Percentiles rank a stretch among this genome's conserved stretches.
These are phyloP conservation scores for Penicillium sp. DNA, from an alignment of 2,329 filamentous ascomycete species.

Conservation along the genomic window DNA sequence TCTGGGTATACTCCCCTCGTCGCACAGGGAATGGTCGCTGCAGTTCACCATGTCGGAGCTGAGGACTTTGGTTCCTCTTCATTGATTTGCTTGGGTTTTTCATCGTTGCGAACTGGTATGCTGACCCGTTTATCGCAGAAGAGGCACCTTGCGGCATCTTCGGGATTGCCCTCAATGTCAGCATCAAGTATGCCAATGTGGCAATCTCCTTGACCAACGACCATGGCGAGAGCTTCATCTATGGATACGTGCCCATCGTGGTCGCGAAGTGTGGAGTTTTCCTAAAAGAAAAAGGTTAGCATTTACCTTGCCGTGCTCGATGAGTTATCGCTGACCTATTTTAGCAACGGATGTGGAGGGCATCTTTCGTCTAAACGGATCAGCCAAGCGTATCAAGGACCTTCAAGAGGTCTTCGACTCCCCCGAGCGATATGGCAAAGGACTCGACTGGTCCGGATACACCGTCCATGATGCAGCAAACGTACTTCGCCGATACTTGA, in stretches of 20 bases:
- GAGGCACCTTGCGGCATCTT: slow-evolving; percentile 72
- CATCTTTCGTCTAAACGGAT: slow-evolving; percentile 93
- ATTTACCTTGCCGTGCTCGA: slow-evolving; percentile 26
- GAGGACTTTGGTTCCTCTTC: background rate
- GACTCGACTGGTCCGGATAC: slow-evolving; percentile 93
- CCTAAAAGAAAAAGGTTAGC: slow-evolving; percentile 90
- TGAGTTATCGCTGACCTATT: slow-evolving; percentile 25
- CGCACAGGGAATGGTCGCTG: background rate
- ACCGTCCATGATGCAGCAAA: slow-evolving; percentile 98
- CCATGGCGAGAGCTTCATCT: slow-evolving; percentile 91
- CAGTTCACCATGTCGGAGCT: background rate
- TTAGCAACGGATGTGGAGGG: slow-evolving; percentile 90
- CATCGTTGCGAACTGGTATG: background rate
- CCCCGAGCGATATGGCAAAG: slow-evolving; percentile 92
- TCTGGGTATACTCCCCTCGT: background rate
- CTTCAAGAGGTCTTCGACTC: slow-evolving; percentile 89
- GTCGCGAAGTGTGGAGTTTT: slow-evolving; percentile 98
- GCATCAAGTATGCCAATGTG: slow-evolving; percentile 96
- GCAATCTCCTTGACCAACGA: slow-evolving; percentile 95
- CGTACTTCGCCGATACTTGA: slow-evolving; percentile 90
- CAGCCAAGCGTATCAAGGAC: slow-evolving; percentile 97
- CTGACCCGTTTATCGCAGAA: slow-evolving; percentile 15
- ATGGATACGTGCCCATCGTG: slow-evolving; percentile 96
- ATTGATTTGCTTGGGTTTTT: background rate
- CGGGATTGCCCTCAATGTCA: slow-evolving; percentile 85